Base-by-base conservation (phyloP, 805 yeast genomes). In the Nakazawaea anatomiae region DNA sequence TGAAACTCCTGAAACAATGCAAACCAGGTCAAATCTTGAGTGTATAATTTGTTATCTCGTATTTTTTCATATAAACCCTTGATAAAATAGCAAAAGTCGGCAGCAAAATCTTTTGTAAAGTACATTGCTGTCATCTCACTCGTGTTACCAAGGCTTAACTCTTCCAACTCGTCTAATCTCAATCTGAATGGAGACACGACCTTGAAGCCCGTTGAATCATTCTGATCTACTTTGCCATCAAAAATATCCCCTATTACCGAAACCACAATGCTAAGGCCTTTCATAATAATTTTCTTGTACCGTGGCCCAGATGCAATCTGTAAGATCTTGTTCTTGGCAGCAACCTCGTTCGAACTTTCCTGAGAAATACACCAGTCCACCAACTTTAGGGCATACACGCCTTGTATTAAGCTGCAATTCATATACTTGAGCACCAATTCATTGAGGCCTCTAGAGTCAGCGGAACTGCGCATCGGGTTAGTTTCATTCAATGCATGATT, bases 21-120 rank as follows among this genome's bases (percentile, higher is more conserved):
- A n/a, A 40, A 45, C 52, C 52, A 50, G 28, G n/a, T 41, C 8
- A 32, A 5, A 41, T 50, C 52, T 31, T 41, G 31, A 6, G 18
- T 34, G 12, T 40, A 35, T 5, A 34, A 34, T 3, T 29, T 25
- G 25, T 45, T 41, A 2, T 12, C 10, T 36, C 34, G n/a, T 3
- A 50, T 34, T 14, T 38, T 40, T 5, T 4, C 18, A 25, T 42
- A 45, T 6, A 50, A 11, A 10, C n/a, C 7, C 9, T 35, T 39
- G 12, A 40, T 39, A 4, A 45, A 29, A 5, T 11, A n/a, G 7
- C 25, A 34, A 31, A 50, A 28, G 5, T 50, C 18, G 14, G 18
- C 12, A n/a, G 27, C 7, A 31, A 50, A 50, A 1, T 14, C n/a
- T 4, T 34, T 29, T 3, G 14, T 18, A 29, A 12, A 50, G 29